Percentiles rank a stretch among this genome's conserved stretches.
phyloP scores from a whole-genome alignment of 345 rosid genomes.

The Cochlearia excelsa region DNA sequence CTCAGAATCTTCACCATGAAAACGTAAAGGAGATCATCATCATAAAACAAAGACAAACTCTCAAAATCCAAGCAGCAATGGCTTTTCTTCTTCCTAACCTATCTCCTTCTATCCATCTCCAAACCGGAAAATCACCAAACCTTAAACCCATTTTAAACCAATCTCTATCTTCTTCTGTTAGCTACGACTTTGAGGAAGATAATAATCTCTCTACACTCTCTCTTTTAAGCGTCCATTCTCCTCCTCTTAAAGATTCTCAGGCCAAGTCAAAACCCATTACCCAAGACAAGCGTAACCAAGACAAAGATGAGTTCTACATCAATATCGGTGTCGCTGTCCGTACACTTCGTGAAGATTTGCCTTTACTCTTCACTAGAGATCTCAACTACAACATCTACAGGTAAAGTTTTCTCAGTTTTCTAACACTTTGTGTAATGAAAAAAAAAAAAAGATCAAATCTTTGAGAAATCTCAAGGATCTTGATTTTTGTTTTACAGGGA shows the following conservation, averaged over 20 bases:
- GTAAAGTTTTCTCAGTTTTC: slow-evolving; percentile 29
- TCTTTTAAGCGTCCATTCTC: slow-evolving; percentile 40
- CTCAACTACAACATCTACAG: slow-evolving; percentile 90
- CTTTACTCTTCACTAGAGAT: slow-evolving; percentile 66
- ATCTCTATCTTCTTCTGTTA: slow-evolving; percentile 1
- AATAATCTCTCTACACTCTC: slow-evolving; percentile 28
- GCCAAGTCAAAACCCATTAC: slow-evolving; percentile 33
- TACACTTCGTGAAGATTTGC: slow-evolving; percentile 92
- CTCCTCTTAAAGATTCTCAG: slow-evolving; percentile 23
- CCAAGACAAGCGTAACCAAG: slow-evolving; percentile 40
- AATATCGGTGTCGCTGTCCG: slow-evolving; percentile 88
- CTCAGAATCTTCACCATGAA: slow-evolving; percentile 31
- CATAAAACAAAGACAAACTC: slow-evolving; percentile 2
- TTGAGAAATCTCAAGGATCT: no score
- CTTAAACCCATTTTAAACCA: slow-evolving; percentile 38
- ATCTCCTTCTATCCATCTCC: slow-evolving; percentile 56
- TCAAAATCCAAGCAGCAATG: slow-evolving; percentile 37
- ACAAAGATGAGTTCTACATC: slow-evolving; percentile 72
- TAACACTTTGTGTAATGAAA: no score
- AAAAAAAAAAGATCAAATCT: no score
- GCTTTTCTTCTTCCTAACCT: slow-evolving; percentile 76
- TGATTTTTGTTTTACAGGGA: slow-evolving; percentile 50
- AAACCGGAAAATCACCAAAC: slow-evolving; percentile 45
- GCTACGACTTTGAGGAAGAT: slow-evolving; percentile 22
- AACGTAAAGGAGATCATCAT: slow-evolving; percentile 17